Percentiles rank a stretch among this genome's conserved stretches.
Conservation (phyloP, 2,329 filamentous ascomycete species). For the Amauroascus verrucosus region DNA sequence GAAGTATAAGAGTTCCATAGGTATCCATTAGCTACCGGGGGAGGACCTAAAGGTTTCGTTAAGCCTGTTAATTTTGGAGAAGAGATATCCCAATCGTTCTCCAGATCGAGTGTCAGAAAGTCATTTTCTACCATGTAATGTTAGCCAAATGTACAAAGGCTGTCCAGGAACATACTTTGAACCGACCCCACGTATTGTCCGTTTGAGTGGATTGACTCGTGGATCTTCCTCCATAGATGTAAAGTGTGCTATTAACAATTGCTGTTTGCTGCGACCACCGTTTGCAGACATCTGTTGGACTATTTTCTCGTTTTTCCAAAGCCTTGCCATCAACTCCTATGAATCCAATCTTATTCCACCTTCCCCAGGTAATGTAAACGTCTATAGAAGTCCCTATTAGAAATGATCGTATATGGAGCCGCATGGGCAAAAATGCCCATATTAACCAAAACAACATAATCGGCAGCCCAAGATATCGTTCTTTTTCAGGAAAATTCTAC, state of each 20-base stretch:
- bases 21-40: slow-evolving; percentile 61
- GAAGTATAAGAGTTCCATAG: slow-evolving; percentile 63
- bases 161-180: slow-evolving; percentile 20
- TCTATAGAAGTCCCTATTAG: slow-evolving; percentile 23
- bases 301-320: slow-evolving; percentile 27
- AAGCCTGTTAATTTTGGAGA: slow-evolving; percentile 54
- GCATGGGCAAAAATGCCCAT: background rate
- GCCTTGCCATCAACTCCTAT: background rate
- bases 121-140: slow-evolving; percentile 49
- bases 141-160: background rate
- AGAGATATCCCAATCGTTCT: slow-evolving; percentile 58
- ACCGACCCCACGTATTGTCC: slow-evolving; percentile 57
- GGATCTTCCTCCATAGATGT: slow-evolving; percentile 63
- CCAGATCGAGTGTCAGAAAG: slow-evolving; percentile 62
- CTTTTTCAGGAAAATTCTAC: background rate
- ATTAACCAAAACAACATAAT: background rate
- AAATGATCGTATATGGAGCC: background rate
- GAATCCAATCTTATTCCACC: background rate
- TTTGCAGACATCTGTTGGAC: slow-evolving; percentile 49
- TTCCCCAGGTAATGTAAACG: background rate
- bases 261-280: slow-evolving; percentile 59
- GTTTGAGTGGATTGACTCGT: slow-evolving; percentile 49
- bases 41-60: slow-evolving; percentile 56
- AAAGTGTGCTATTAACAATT: slow-evolving; percentile 63
- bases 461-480: background rate